A percentile compares a stretch with the other conserved stretches of the same genome.
phyloP scores from a whole-genome alignment of 768 basidiomycete species.

The Boletus reticuloceps region DNA sequence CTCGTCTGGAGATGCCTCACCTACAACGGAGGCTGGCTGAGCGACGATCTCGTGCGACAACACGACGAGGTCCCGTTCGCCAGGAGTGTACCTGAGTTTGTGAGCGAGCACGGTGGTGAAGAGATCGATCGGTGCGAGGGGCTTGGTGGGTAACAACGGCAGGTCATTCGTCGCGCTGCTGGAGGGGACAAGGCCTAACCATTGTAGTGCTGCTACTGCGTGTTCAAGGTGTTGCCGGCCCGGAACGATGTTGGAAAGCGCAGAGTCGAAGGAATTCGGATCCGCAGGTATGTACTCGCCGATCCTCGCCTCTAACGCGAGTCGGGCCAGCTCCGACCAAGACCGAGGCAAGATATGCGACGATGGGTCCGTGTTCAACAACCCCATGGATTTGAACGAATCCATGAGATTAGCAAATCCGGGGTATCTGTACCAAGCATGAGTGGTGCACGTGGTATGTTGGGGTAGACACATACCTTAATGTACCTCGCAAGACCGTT shows the following conservation, averaged over 20 bases:
- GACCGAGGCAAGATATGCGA: constrained; percentile 17
- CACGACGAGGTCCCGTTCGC: constrained; percentile 85
- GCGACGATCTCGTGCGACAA: constrained; percentile 81
- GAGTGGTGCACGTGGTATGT: not conserved
- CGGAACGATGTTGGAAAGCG: constrained; percentile 24
- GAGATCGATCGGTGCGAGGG: constrained; percentile 62
- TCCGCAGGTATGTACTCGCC: constrained; percentile 30
- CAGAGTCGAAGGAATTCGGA: constrained; percentile 32
- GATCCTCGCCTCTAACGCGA: constrained; percentile 30
- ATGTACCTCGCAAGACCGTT: constrained; percentile 80
- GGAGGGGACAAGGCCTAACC: constrained; percentile 22
- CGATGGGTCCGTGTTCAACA: constrained; percentile 45
- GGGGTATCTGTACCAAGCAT: constrained; percentile 56
- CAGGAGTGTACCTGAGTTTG: constrained; percentile 62
- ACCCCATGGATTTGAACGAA: constrained; percentile 65
- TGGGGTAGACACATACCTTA: constrained; percentile 48
- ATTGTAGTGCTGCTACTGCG: constrained; percentile 44
- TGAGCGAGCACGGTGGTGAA: constrained; percentile 71
- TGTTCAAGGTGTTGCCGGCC: constrained; percentile 18
- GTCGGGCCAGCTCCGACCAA: constrained; percentile 38
- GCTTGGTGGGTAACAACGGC: constrained; percentile 43
- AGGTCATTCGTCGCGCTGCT: constrained; percentile 15
- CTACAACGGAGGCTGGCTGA: constrained; percentile 7
- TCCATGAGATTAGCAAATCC: constrained; percentile 78
- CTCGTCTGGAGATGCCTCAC: constrained; percentile 7